phyloP scores from a whole-genome alignment of 176 grass and related monocot genomes.

The Thinopyrum elongatum region DNA sequence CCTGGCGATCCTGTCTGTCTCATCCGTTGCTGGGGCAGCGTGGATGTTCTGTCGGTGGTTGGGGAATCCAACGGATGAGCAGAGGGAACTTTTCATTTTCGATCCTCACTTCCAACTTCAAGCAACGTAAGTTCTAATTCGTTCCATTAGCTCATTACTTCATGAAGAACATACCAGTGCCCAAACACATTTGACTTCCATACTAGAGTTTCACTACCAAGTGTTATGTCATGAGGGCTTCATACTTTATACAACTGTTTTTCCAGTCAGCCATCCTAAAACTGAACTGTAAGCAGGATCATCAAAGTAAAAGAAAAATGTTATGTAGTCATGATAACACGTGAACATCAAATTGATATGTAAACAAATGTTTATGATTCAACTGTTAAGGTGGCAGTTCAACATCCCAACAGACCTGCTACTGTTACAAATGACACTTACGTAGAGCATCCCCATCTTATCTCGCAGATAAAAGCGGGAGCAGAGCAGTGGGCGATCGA shows the following conservation, averaged over 20 bases:
- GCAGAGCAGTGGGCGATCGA: background rate
- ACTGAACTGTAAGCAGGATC: background rate
- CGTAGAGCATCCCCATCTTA: background rate
- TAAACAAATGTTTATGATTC: background rate
- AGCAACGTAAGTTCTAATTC: constrained; percentile 28
- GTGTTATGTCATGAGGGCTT: background rate
- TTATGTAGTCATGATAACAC: background rate
- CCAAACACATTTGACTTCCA: background rate
- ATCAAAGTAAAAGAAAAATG: background rate
- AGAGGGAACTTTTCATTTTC: constrained; percentile 75
- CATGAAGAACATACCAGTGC: background rate
- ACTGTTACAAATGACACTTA: background rate
- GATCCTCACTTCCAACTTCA: constrained; percentile 59
- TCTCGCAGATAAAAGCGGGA: constrained; percentile 33
- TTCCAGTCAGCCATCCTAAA: no score
- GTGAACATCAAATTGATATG: background rate
- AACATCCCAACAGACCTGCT: background rate
- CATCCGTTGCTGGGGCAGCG: constrained; percentile 67
- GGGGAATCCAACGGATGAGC: constrained; percentile 83
- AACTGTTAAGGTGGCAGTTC: background rate
- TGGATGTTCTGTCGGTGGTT: constrained; percentile 90
- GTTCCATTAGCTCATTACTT: background rate
- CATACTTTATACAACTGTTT: no score
- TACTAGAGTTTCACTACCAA: background rate
- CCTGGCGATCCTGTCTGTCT: constrained; percentile 75